Base-by-base conservation (phyloP, 179 eudicot species). In the Sideroxylon spinosum region DNA sequence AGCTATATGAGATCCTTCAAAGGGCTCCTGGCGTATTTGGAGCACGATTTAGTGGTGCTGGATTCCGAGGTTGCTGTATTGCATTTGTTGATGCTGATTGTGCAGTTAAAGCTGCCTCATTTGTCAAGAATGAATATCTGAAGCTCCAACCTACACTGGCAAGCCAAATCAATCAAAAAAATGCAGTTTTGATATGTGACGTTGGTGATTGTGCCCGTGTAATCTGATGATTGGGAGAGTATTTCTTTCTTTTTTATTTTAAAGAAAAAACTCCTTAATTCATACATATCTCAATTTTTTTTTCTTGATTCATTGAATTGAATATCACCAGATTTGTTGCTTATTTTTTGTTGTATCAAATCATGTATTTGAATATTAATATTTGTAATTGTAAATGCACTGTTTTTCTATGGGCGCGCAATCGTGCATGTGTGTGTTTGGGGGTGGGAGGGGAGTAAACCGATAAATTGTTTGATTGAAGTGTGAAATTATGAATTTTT, bases 31-130 rank as follows among this genome's bases (percentile, higher is more conserved):
- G 97, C 2, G 90, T 96, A 1, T 86, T 77, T 28, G 99, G 99
- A 68, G 94, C 97, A 19, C 87, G 99, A 74, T 96, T 96, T 77
- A 96, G 99, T 72, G 98, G 99, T 23, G 99, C 99, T 64, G 98
- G 99, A 32, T 96, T 96, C 80, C 86, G 99, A 73, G 98, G 99
- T 0, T 96, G 99, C 80, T 94, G 98, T 82, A 84, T 94, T 75
- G 98, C 98, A 29, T 85, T 96, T 68, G 99, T 94, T 0, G 89
- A 94, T 48, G 87, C 94, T 49, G 86, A 88, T 62, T 68, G 9
- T 28, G 97, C 97, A 66, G 71, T 23, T 0, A 90, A 94, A 77
- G 97, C 98, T 37, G 90, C 91, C 2, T 77, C 86, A 0, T 96
- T 85, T 48, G 89, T 94, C 53, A 87, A 78, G 80, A 68, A 68